A percentile compares a stretch with the other conserved stretches of the same genome.
These are phyloP conservation scores for Sungouiella blattae DNA, from an alignment of 805 yeast species.

Conservation along the genomic window DNA sequence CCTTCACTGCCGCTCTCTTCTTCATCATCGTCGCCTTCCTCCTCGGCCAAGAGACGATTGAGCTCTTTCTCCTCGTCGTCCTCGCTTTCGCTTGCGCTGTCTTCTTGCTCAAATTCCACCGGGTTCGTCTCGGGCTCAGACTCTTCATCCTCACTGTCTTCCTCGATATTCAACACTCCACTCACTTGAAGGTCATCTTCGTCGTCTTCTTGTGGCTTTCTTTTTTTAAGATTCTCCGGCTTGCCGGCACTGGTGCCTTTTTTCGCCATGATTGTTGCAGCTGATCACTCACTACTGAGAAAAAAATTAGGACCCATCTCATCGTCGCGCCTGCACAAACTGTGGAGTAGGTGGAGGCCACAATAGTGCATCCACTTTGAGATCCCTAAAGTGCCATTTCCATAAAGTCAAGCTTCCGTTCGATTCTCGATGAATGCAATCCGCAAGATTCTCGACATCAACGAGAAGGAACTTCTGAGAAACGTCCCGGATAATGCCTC, in stretches of 20 bases:
- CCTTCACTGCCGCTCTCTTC: too few relatives aligned
- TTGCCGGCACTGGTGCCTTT: slow-evolving; percentile 4
- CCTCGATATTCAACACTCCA: slow-evolving; percentile 14
- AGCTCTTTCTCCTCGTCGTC: slow-evolving; percentile 54
- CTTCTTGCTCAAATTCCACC: slow-evolving; percentile 4
- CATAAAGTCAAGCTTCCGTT: too few relatives aligned
- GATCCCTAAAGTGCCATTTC: too few relatives aligned
- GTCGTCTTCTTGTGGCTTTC: slow-evolving; percentile 11
- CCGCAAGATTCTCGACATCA: slow-evolving; percentile 50
- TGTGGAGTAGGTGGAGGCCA: too few relatives aligned
- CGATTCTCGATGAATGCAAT: slow-evolving; percentile 40
- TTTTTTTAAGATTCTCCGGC: slow-evolving; percentile 9
- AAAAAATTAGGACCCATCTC: too few relatives aligned
- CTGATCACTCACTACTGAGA: too few relatives aligned
- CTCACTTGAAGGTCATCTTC: slow-evolving; percentile 12
- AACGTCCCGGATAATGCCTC: slow-evolving; percentile 63
- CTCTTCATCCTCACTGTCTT: slow-evolving; percentile 10
- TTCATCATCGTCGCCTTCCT: slow-evolving; percentile 25
- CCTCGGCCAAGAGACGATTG: slow-evolving; percentile 56
- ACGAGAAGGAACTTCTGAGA: slow-evolving; percentile 61
- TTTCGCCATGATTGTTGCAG: slow-evolving; percentile 15
- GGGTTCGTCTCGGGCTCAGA: slow-evolving; percentile 2
- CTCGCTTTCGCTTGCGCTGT: slow-evolving; percentile 6
- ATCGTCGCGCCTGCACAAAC: too few relatives aligned
- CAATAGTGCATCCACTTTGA: too few relatives aligned